These are phyloP conservation scores for Macaranga tanarius DNA, from an alignment of 441 rosid species.

Conservation along the genomic window DNA sequence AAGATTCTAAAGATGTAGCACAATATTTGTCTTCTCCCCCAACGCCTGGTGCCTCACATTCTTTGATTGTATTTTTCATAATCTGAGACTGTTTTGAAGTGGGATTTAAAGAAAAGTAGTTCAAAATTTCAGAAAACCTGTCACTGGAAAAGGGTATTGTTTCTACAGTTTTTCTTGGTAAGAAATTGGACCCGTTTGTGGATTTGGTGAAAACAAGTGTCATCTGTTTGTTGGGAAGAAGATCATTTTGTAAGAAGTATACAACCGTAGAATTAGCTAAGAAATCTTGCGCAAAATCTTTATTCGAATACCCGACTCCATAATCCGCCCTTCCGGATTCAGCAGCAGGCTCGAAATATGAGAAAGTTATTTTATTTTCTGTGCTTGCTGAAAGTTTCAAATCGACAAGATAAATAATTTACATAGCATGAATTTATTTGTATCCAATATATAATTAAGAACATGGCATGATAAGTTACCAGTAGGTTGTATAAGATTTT, in stretches of 20 bases:
- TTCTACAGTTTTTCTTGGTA: neutral
- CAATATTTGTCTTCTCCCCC: constrained; percentile 4
- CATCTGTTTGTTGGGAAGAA: neutral
- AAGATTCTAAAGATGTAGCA: neutral
- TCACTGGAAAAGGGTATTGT: constrained; percentile 3
- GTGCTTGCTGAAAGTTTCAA: too few relatives aligned
- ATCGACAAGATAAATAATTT: too few relatives aligned
- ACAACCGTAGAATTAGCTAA: neutral
- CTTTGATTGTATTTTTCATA: neutral
- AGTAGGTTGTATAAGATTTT: too few relatives aligned
- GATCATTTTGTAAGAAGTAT: constrained; percentile 6
- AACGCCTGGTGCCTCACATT: constrained; percentile 1
- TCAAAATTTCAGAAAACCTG: constrained; percentile 1
- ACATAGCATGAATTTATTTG: too few relatives aligned
- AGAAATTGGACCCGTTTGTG: neutral
- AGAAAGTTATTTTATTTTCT: too few relatives aligned
- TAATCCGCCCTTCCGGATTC: neutral
- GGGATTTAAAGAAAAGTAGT: neutral
- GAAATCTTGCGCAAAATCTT: too few relatives aligned
- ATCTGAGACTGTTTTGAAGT: neutral
- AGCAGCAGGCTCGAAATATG: too few relatives aligned
- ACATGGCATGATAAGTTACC: too few relatives aligned
- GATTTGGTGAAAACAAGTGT: constrained; percentile 4
- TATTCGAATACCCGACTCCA: neutral
- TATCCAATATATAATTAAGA: too few relatives aligned